phyloP scores from a whole-genome alignment of 192 early-diverging fungal species.

The Pecoramyces ruminantium region DNA sequence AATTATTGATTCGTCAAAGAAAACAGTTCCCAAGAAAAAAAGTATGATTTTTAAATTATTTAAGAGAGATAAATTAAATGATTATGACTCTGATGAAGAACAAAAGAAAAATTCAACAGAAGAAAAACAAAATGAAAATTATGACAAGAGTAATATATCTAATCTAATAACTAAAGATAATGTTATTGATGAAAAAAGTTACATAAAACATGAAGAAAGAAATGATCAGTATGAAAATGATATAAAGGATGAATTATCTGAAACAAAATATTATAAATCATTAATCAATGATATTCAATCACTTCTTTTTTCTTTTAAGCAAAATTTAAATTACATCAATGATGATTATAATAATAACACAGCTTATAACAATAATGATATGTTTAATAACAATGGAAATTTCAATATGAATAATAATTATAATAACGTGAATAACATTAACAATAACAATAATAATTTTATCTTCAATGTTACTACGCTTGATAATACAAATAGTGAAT shows the following conservation, averaged over 20 bases:
- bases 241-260: background rate
- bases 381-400: background rate
- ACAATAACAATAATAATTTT: background rate
- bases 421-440: too few relatives aligned
- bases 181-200: background rate
- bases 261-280: background rate
- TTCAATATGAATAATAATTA: too few relatives aligned
- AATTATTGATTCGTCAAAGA: background rate
- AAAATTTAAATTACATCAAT: background rate
- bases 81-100: background rate
- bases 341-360: background rate
- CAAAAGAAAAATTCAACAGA: background rate
- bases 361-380: background rate
- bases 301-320: background rate
- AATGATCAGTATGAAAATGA: background rate
- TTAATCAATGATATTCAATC: background rate
- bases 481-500: background rate
- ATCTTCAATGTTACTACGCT: background rate
- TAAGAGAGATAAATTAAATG: background rate
- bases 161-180: too few relatives aligned
- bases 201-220: background rate
- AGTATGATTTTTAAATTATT: background rate
- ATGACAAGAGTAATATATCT: too few relatives aligned
- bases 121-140: background rate
- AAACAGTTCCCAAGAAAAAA: background rate